Evolutionary conservation across 108 stramenopile species (phyloP).

Genomic region (Cyclotella cryptica): DNA sequence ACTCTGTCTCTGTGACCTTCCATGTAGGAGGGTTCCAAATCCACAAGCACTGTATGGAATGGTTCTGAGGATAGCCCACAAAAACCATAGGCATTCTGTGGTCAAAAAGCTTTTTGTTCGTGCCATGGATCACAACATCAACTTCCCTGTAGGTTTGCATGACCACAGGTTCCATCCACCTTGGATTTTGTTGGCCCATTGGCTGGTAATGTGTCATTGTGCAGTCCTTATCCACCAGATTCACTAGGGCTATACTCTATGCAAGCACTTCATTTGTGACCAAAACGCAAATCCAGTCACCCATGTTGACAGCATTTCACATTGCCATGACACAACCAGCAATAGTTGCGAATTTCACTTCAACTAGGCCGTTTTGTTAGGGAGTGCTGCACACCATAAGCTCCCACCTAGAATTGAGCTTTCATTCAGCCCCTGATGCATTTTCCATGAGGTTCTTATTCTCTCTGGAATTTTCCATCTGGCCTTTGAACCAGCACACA

Average conservation of each 20-base stretch:
- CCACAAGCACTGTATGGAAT: conserved; percentile 22
- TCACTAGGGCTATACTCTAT: neutral
- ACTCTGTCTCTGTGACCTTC: conserved; percentile 19
- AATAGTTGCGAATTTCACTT: neutral
- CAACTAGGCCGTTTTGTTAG: neutral
- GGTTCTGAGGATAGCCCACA: conserved; percentile 24
- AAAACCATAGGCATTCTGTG: conserved; percentile 15
- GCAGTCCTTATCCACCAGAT: neutral
- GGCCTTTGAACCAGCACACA: too few relatives aligned
- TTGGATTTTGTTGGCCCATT: neutral
- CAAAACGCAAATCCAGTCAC: neutral
- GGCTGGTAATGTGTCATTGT: neutral
- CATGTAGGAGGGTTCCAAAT: conserved; percentile 41
- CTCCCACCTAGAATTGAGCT: neutral
- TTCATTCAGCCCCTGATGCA: neutral
- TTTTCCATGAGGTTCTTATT: neutral
- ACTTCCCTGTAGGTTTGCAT: conserved; percentile 38
- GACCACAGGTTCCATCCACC: neutral
- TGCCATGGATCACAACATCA: conserved; percentile 24
- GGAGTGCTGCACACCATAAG: neutral
- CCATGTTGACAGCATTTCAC: neutral
- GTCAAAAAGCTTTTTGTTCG: conserved; percentile 18
- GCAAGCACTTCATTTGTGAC: neutral
- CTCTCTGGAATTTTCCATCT: neutral
- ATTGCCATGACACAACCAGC: neutral